A percentile compares a stretch with the other conserved stretches of the same genome.
These are phyloP conservation scores for Handroanthus guayacan DNA, from an alignment of 257 asterid species.

Conservation along the genomic window DNA sequence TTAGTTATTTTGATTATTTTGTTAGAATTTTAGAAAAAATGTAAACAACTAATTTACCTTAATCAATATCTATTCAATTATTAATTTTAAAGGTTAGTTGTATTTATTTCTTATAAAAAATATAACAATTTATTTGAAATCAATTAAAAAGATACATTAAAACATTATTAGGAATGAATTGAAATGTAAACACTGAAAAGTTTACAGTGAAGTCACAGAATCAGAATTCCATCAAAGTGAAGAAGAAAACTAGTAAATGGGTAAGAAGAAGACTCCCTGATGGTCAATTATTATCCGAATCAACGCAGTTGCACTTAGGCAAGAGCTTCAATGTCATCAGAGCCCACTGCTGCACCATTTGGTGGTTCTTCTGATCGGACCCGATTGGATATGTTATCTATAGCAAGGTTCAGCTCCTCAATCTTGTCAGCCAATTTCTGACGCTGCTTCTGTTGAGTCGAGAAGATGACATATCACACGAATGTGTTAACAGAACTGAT, in stretches of 20 bases:
- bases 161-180: no score
- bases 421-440: slow-evolving; percentile 84
- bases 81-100: no score
- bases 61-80: no score
- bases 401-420: slow-evolving; percentile 81
- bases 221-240: slow-evolving; percentile 1
- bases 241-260: slow-evolving; percentile 20
- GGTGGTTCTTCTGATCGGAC: slow-evolving; percentile 62
- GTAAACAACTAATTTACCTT: no score
- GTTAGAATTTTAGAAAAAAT: no score
- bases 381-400: slow-evolving; percentile 74
- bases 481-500: neutral
- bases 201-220: neutral
- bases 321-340: slow-evolving; percentile 69
- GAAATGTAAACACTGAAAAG: no score
- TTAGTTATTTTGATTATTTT: no score
- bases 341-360: slow-evolving; percentile 60
- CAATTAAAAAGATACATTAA: no score
- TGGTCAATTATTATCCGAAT: slow-evolving; percentile 2
- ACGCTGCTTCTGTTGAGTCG: slow-evolving; percentile 74
- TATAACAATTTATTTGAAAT: no score
- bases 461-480: neutral
- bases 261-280: slow-evolving; percentile 12
- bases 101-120: no score
- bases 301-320: slow-evolving; percentile 41